Percentiles rank a stretch among this genome's conserved stretches.
These are phyloP conservation scores for Talaromyces proteolyticus DNA, from an alignment of 495 filamentous ascomycete species.

Conservation along the genomic window DNA sequence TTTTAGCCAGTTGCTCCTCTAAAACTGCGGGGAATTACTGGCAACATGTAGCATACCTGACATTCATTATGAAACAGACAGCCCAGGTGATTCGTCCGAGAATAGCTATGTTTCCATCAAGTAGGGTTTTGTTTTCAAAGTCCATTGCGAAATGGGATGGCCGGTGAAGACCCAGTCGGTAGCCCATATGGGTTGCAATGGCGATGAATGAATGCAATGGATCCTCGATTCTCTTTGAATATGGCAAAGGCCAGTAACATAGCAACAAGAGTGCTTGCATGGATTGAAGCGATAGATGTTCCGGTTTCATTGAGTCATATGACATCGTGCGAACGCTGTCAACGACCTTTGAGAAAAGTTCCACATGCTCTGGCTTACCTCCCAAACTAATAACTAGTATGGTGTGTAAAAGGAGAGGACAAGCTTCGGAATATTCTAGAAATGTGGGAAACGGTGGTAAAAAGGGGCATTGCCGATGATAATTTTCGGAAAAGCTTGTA, in stretches of 20 bases:
- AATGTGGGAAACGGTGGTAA: neutral
- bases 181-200: constrained; percentile 1
- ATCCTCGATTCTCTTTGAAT: neutral
- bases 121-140: neutral
- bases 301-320: constrained; percentile 1
- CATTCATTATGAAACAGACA: constrained; percentile 3
- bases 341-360: neutral
- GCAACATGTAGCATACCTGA: too few relatives aligned
- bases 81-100: neutral
- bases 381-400: neutral
- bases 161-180: neutral
- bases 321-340: constrained; percentile 2
- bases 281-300: neutral
- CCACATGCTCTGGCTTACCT: neutral
- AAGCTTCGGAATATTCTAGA: neutral
- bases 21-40: too few relatives aligned
- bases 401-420: constrained; percentile 1
- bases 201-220: neutral
- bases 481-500: neutral
- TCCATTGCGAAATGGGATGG: neutral
- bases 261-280: constrained; percentile 3
- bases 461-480: neutral
- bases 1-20: neutral
- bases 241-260: constrained; percentile 1
- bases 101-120: neutral